A percentile compares a stretch with the other conserved stretches of the same genome.
Evolutionary conservation across 2,329 filamentous ascomycete species (phyloP).

Genomic region (Monosporascus sp.): DNA sequence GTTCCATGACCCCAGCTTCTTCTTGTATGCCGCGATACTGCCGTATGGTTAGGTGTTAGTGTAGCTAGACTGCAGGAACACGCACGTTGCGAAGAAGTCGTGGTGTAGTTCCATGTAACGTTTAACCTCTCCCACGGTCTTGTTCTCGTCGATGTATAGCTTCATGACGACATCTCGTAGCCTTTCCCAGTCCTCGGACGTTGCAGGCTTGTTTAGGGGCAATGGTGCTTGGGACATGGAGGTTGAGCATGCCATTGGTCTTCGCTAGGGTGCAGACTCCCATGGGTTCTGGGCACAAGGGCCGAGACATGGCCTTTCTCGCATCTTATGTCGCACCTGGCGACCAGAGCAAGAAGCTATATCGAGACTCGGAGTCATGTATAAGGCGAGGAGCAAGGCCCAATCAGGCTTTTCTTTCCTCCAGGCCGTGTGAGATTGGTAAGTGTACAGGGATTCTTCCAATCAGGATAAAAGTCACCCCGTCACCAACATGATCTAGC

Average conservation of each 20-base stretch:
- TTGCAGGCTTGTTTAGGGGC: conserved; percentile 16
- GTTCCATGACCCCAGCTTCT: conserved; percentile 23
- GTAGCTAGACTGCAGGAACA: background rate
- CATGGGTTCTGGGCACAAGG: background rate
- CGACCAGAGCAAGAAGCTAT: background rate
- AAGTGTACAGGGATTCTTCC: conserved; percentile 10
- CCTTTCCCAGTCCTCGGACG: conserved; percentile 20
- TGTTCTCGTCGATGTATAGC: conserved; percentile 25
- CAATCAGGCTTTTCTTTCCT: background rate
- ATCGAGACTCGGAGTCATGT: background rate
- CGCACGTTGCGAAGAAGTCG: conserved; percentile 24
- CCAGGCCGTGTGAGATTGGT: conserved; percentile 12
- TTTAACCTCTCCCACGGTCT: conserved; percentile 23
- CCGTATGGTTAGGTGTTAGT: background rate
- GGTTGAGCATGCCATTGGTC: background rate
- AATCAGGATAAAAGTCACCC: conserved; percentile 21
- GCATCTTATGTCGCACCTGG: background rate
- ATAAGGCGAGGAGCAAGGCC: background rate
- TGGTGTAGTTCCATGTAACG: conserved; percentile 22
- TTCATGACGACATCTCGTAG: conserved; percentile 18
- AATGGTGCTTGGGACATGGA: conserved; percentile 3
- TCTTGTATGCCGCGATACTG: conserved; percentile 25
- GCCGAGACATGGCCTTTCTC: background rate
- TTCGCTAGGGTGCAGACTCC: background rate
- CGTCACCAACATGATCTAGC: conserved; percentile 15